A percentile compares a stretch with the other conserved stretches of the same genome.
These are phyloP conservation scores for Russula compacta DNA, from an alignment of 768 basidiomycete species.

Conservation along the genomic window DNA sequence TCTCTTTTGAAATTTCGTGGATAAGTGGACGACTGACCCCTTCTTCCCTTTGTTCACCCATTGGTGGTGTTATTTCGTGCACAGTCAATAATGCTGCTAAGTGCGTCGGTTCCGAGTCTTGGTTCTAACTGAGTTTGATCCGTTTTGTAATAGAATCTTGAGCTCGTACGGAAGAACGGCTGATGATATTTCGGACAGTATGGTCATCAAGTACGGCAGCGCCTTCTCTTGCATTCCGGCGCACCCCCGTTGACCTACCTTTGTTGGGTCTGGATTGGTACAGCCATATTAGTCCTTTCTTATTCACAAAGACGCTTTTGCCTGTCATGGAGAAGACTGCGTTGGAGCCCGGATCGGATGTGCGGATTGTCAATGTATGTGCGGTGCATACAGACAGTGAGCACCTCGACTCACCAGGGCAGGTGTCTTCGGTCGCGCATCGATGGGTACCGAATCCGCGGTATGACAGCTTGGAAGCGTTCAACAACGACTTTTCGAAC, in stretches of 20 bases:
- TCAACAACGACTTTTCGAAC: constrained; percentile 23
- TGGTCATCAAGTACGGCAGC: constrained; percentile 37
- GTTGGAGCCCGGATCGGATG: constrained; percentile 39
- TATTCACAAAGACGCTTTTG: constrained; percentile 45
- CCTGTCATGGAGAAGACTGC: constrained; percentile 46
- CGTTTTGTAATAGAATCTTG: constrained; percentile 4
- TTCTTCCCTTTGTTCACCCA: background rate
- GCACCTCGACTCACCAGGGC: background rate
- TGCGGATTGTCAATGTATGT: constrained; percentile 50
- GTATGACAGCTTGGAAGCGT: constrained; percentile 21
- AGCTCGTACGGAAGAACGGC: constrained; percentile 6
- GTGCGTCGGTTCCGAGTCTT: constrained; percentile 27
- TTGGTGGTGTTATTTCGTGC: background rate
- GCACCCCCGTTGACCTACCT: background rate
- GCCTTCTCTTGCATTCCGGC: background rate
- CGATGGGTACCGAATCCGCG: constrained; percentile 5
- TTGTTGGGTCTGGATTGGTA: constrained; percentile 22
- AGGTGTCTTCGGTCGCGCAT: constrained; percentile 20
- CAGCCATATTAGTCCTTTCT: constrained; percentile 46
- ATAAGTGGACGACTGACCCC: background rate
- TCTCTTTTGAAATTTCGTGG: constrained; percentile 8
- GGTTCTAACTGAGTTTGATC: background rate
- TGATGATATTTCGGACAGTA: constrained; percentile 21
- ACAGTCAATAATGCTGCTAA: constrained; percentile 47
- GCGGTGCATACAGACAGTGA: no score